These are phyloP conservation scores for Somion occarium DNA, from an alignment of 1,284 basidiomycete species.

Conservation along the genomic window DNA sequence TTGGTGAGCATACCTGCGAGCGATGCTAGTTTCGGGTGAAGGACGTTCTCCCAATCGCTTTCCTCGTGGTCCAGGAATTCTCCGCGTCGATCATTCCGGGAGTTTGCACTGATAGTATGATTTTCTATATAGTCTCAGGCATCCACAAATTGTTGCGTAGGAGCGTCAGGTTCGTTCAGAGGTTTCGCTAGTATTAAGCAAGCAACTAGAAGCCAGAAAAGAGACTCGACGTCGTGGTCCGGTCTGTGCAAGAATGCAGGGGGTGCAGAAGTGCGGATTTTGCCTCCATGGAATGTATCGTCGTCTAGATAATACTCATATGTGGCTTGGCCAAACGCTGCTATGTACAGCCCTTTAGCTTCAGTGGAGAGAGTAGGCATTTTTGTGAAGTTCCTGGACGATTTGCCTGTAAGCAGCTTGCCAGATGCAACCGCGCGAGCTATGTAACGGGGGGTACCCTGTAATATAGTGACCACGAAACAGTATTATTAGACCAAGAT, in stretches of 20 bases:
- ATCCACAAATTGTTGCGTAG: not conserved
- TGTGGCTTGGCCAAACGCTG: not conserved
- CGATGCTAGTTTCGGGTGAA: constrained; percentile 4
- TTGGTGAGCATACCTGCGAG: not conserved
- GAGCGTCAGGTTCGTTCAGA: not conserved
- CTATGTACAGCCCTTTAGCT: constrained; percentile 4
- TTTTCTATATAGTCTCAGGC: not conserved
- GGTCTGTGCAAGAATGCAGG: constrained; percentile 4
- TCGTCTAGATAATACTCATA: constrained; percentile 5
- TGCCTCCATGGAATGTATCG: not conserved
- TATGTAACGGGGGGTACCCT: constrained; percentile 12
- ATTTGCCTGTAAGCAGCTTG: not conserved
- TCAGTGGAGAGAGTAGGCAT: constrained; percentile 9
- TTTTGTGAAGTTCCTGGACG: not conserved
- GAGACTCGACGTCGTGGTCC: constrained; percentile 8
- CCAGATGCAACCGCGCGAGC: constrained; percentile 6
- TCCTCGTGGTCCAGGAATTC: not conserved
- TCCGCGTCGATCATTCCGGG: not conserved
- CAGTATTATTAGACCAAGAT: too few relatives aligned
- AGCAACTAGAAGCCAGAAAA: constrained; percentile 4
- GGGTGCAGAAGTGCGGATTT: not conserved
- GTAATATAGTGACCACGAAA: too few relatives aligned
- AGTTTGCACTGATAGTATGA: not conserved
- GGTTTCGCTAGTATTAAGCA: not conserved
- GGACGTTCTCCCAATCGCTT: not conserved